Base-by-base conservation (phyloP, 164 flowering plant species). In the Nymphaea colorata region DNA sequence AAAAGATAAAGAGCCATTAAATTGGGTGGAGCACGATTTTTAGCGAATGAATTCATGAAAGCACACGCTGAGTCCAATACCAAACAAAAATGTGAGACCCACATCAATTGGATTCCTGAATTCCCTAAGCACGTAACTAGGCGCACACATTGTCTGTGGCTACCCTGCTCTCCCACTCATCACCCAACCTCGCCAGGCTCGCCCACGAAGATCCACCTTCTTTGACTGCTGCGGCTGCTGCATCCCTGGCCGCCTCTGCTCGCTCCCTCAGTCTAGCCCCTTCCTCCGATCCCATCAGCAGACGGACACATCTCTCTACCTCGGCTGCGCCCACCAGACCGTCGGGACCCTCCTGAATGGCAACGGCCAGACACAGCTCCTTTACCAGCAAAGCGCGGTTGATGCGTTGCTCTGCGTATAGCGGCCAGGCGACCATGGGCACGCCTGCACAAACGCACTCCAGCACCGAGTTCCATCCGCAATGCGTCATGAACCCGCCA, bases 361-460 rank as follows among this genome's bases (percentile, higher is more conserved):
- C 59, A 60, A 79, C 14, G 5, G 76, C 82, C 64, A 81, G 2
- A 68, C 59, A 71, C 72, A 79, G 66, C 12, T 79, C 86, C 1
- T 2, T 55, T 69, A 76, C 78, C 62, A 83, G 3, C 41, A 78
- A 3, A 59, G 68, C 68, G 68, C 74, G 59, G 25, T 79, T 83
- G 36, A 79, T 6, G 63, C 68, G 59, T 45, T 81, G 84, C 67
- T 81, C 86, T 3, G 84, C 82, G 63, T 81, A 81, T 2, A 80
- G 68, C 4, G 86, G 84, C 84, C 84, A 82, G 4, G 76, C 84
- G 63, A 76, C 79, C 81, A 83, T 81, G 2, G 86, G 84, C 18
- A 83, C 80, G 7, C 80, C 84, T 3, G 79, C 79, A 25, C 73
- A 62, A 42, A 81, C 74, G 25, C 73, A 73, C 57, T 83, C 86